These are phyloP conservation scores for Beauveria brongniartii DNA, from an alignment of 2,329 filamentous ascomycete species.

Conservation along the genomic window DNA sequence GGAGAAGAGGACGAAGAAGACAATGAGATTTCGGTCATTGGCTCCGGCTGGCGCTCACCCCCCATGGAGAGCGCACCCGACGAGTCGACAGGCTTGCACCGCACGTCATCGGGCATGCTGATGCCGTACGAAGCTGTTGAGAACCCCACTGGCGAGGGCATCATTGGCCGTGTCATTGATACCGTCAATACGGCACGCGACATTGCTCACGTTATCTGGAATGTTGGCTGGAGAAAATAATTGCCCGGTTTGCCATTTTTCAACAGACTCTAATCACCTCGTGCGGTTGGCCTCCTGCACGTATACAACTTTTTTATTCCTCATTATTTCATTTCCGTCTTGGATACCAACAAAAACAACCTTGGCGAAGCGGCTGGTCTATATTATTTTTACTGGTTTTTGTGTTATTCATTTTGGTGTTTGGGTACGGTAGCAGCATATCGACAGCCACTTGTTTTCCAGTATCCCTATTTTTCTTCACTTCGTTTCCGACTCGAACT, in stretches of 20 bases:
- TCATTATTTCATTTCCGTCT: slow-evolving; percentile 6
- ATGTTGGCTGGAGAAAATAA: slow-evolving; percentile 56
- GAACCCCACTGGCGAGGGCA: slow-evolving; percentile 47
- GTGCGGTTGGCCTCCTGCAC: not conserved
- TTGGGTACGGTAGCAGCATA: not conserved
- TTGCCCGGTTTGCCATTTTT: slow-evolving; percentile 6
- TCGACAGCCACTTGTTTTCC: slow-evolving; percentile 1
- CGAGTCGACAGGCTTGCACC: slow-evolving; percentile 56
- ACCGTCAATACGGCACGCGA: slow-evolving; percentile 67
- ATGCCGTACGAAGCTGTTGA: slow-evolving; percentile 79
- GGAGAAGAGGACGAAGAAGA: slow-evolving; percentile 52
- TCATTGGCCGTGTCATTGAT: slow-evolving; percentile 74
- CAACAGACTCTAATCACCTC: not conserved
- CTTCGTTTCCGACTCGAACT: not conserved
- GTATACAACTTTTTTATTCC: not conserved
- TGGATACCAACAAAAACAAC: slow-evolving; percentile 8
- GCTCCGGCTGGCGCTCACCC: slow-evolving; percentile 26
- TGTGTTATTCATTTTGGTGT: not conserved
- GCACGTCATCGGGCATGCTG: slow-evolving; percentile 82
- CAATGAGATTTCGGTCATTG: slow-evolving; percentile 24
- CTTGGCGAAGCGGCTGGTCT: slow-evolving; percentile 3
- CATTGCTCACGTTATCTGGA: slow-evolving; percentile 65
- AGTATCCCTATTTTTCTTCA: not conserved
- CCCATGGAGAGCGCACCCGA: slow-evolving; percentile 30
- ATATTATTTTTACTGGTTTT: not conserved